Evolutionary conservation across 2,329 filamentous ascomycete species (phyloP).

Genomic region (Cryphonectria carpinicola): DNA sequence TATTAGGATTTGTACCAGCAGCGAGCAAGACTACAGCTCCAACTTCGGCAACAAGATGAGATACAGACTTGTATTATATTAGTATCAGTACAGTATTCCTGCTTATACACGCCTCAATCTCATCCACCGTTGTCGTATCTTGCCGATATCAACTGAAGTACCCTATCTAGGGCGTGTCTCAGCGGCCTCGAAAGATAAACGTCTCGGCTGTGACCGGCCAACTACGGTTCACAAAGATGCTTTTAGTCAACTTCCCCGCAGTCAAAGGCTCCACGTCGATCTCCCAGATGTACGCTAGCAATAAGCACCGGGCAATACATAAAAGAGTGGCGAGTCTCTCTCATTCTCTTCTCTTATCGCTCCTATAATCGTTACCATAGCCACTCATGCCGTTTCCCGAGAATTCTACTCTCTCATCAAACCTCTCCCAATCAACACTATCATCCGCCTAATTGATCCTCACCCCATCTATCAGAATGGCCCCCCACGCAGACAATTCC

Average conservation of each 20-base stretch:
- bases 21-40: no score
- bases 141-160: background rate
- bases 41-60: no score
- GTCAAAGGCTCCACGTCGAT: background rate
- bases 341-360: background rate
- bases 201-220: background rate
- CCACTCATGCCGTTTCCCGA: background rate
- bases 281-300: background rate
- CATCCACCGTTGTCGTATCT: background rate
- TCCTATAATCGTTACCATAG: background rate
- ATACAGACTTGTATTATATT: no score
- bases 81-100: no score
- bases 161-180: background rate
- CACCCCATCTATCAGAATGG: constrained; percentile 6
- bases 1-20: no score
- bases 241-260: constrained; percentile 7
- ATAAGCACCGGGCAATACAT: background rate
- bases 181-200: background rate
- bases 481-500: constrained; percentile 23
- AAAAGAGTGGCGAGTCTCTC: background rate
- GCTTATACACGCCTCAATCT: background rate
- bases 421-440: background rate
- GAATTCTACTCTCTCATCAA: background rate
- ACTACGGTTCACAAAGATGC: background rate
- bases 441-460: background rate